Conservation (phyloP, 352 stramenopile species). For the Aphanomyces invadans region DNA sequence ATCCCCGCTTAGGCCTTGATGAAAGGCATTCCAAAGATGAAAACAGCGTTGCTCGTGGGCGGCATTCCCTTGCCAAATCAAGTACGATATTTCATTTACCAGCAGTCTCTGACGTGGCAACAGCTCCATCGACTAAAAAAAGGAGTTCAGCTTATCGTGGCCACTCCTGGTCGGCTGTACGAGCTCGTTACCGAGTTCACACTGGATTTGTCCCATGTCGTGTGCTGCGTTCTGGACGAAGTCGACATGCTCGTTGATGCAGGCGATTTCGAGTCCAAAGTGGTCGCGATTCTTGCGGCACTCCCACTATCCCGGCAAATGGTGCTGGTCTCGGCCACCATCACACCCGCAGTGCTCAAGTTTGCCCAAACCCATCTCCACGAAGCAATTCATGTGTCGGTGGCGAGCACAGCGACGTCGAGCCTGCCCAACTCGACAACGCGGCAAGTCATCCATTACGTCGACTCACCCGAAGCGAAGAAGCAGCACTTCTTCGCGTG, state of each 20-base stretch:
- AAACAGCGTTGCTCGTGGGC: conserved; percentile 55
- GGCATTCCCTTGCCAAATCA: conserved; percentile 46
- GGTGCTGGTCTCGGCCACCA: conserved; percentile 54
- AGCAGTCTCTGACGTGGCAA: conserved; percentile 1
- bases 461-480: conserved; percentile 42
- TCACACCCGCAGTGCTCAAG: conserved; percentile 14
- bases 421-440: not conserved
- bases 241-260: conserved; percentile 59
- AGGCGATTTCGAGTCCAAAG: conserved; percentile 41
- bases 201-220: conserved; percentile 30
- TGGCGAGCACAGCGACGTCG: not conserved
- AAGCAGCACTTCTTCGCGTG: conserved; percentile 47
- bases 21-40: conserved; percentile 47
- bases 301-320: conserved; percentile 34
- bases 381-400: not conserved
- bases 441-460: conserved; percentile 28
- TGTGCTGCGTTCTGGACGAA: conserved; percentile 60
- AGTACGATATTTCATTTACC: not conserved
- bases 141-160: conserved; percentile 57
- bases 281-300: conserved; percentile 40
- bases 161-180: conserved; percentile 53
- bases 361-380: not conserved
- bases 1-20: conserved; percentile 32
- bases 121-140: conserved; percentile 53
- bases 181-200: conserved; percentile 32